phyloP scores from a whole-genome alignment of 805 yeast species.

The Ogataea trehalophila region DNA sequence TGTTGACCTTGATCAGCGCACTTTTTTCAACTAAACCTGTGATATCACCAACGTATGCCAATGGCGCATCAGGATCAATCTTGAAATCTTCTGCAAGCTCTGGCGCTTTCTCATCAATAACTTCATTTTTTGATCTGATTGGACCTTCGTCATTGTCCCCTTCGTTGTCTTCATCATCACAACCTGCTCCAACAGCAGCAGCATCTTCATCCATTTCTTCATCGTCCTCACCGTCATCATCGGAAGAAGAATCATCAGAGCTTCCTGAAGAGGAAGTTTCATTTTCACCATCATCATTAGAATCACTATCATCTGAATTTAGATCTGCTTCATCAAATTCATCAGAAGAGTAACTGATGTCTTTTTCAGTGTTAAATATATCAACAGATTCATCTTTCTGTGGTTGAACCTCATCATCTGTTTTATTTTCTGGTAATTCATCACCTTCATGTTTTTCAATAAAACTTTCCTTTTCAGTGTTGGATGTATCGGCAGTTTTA shows the following conservation, averaged over 20 bases:
- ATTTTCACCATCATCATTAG: constrained; percentile 16
- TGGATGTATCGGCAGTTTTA: neutral
- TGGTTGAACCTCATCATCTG: neutral
- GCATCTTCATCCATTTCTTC: constrained; percentile 17
- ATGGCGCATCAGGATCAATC: constrained; percentile 55
- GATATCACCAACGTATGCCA: constrained; percentile 69
- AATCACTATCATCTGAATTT: constrained; percentile 9
- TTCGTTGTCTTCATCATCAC: constrained; percentile 28
- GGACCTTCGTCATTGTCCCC: constrained; percentile 52
- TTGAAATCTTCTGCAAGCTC: constrained; percentile 60
- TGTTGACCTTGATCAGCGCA: constrained; percentile 62
- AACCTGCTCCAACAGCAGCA: constrained; percentile 18
- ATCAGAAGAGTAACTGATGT: constrained; percentile 20
- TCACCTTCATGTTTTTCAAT: no score
- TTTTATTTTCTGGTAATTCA: no score
- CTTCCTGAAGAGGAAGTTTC: constrained; percentile 16
- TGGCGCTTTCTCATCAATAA: constrained; percentile 62
- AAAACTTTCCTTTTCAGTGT: no score
- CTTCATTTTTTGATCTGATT: constrained; percentile 74
- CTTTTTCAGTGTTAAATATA: constrained; percentile 16
- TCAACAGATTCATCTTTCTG: constrained; percentile 1
- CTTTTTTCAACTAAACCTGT: constrained; percentile 66
- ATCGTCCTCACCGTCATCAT: constrained; percentile 7
- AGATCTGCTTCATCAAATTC: constrained; percentile 14
- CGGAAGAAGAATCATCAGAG: constrained; percentile 12